phyloP scores from a whole-genome alignment of 2,329 filamentous ascomycete genomes.

The Sclerotinia sclerotiorum region DNA sequence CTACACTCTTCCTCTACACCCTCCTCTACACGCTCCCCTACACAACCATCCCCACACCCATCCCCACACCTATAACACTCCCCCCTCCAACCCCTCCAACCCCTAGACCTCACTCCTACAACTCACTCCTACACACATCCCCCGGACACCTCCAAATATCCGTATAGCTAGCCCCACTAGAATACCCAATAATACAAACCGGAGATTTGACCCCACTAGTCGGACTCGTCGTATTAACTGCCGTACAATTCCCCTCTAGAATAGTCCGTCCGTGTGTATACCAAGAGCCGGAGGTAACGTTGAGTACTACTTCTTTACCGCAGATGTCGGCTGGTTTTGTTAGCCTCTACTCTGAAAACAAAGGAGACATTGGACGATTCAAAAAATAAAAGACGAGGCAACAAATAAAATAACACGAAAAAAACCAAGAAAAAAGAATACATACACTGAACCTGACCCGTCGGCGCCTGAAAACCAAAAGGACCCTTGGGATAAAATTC shows the following conservation, averaged over 20 bases:
- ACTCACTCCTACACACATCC: not conserved
- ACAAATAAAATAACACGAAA: too few species aligned
- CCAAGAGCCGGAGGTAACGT: constrained; percentile 11
- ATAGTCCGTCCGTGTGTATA: not conserved
- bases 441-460: constrained; percentile 1
- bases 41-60: too few species aligned
- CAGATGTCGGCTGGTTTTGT: constrained; percentile 1
- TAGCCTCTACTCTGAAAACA: too few species aligned
- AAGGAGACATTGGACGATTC: too few species aligned
- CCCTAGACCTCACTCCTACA: not conserved
- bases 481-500: constrained; percentile 14
- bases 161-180: not conserved
- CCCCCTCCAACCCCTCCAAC: too few species aligned
- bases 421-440: too few species aligned
- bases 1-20: too few species aligned
- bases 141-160: constrained; percentile 13
- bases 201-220: not conserved
- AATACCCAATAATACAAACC: constrained; percentile 3
- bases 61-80: too few species aligned
- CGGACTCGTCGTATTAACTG: not conserved
- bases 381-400: too few species aligned
- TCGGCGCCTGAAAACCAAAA: constrained; percentile 5
- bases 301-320: constrained; percentile 5
- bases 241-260: constrained; percentile 1
- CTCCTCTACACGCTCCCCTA: not conserved